Evolutionary conservation across 1,284 basidiomycete genomes (phyloP).

Genomic region (Leucoagaricus sp.): DNA sequence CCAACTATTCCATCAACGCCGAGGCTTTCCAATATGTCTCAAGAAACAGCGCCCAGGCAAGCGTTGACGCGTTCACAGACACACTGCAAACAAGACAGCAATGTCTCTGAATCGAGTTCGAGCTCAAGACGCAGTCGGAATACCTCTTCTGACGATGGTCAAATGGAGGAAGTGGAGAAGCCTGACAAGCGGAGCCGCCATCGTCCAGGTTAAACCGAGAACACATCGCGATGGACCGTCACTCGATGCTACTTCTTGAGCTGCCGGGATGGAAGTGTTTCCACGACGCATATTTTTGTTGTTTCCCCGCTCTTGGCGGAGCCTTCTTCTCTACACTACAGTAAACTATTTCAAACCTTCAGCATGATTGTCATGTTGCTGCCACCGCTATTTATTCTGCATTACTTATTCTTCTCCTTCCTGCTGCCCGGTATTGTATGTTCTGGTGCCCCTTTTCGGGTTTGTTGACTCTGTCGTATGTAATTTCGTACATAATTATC

Average conservation of each 20-base stretch:
- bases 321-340: slow-evolving; percentile 2
- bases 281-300: slow-evolving; percentile 7
- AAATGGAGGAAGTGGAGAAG: slow-evolving; percentile 22
- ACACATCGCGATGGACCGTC: background rate
- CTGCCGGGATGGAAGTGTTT: slow-evolving; percentile 2
- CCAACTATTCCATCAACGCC: slow-evolving; percentile 17
- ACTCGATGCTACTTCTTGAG: background rate
- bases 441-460: background rate
- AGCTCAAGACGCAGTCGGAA: slow-evolving; percentile 40
- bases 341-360: background rate
- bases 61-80: slow-evolving; percentile 16
- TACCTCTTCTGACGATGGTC: slow-evolving; percentile 34
- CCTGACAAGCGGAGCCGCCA: slow-evolving; percentile 21
- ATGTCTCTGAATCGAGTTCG: slow-evolving; percentile 40
- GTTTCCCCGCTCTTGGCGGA: background rate
- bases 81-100: slow-evolving; percentile 37
- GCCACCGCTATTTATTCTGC: background rate
- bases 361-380: slow-evolving; percentile 13
- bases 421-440: background rate
- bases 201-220: slow-evolving; percentile 22
- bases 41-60: slow-evolving; percentile 16
- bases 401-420: background rate
- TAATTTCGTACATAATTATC: background rate
- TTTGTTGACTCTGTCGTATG: background rate
- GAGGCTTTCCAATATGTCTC: background rate